Conservation (phyloP, 352 stramenopile species). For the Pythium myriotylum region DNA sequence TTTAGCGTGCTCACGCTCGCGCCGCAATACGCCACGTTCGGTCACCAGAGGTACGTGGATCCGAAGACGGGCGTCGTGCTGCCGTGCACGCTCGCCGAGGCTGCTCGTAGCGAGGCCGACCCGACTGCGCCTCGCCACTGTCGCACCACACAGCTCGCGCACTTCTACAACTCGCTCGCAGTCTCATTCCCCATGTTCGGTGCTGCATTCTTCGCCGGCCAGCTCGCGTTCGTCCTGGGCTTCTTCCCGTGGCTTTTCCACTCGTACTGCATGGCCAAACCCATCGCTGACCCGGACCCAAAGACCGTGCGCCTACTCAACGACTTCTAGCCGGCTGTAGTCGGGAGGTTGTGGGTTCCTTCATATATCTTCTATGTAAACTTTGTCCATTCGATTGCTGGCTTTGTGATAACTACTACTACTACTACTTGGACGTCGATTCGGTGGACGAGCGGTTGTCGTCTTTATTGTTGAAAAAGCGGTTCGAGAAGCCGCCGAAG, state of each 20-base stretch:
- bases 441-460: conserved; percentile 69
- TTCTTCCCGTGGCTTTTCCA: conserved; percentile 83
- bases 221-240: conserved; percentile 68
- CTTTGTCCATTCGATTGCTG: not conserved
- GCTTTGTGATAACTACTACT: not conserved
- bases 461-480: conserved; percentile 57
- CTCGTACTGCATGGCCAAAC: conserved; percentile 69
- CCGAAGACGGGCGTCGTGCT: conserved; percentile 37
- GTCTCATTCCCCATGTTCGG: conserved; percentile 78
- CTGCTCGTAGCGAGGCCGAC: conserved; percentile 43
- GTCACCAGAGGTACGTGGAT: conserved; percentile 72
- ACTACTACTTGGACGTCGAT: conserved; percentile 22
- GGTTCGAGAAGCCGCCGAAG: conserved; percentile 70
- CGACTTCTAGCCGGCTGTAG: conserved; percentile 38
- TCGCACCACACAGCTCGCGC: conserved; percentile 73
- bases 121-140: conserved; percentile 46
- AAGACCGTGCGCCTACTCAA: conserved; percentile 70
- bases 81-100: conserved; percentile 72
- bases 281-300: conserved; percentile 60
- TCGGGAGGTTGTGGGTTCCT: not conserved
- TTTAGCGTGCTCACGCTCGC: conserved; percentile 82
- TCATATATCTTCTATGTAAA: not conserved
- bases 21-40: conserved; percentile 86
- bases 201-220: conserved; percentile 69
- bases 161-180: conserved; percentile 80